Percentiles rank a stretch among this genome's conserved stretches.
These are phyloP conservation scores for Hirschfeldia incana DNA, from an alignment of 345 rosid species.

Conservation along the genomic window DNA sequence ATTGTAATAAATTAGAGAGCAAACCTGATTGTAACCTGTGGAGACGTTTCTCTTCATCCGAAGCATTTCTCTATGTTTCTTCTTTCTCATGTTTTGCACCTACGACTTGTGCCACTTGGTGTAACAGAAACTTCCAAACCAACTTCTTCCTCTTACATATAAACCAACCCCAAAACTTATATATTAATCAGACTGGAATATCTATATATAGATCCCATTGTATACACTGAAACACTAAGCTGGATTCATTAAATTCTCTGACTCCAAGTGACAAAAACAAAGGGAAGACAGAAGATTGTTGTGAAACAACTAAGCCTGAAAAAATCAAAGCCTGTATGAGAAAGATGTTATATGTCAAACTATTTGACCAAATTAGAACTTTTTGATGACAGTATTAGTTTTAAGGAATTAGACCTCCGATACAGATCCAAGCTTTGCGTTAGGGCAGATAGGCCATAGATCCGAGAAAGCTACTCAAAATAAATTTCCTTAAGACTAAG, in stretches of 20 bases:
- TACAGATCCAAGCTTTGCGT: background rate
- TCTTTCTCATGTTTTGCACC: conserved; percentile 87
- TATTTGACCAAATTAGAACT: background rate
- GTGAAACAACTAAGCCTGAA: background rate
- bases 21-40: too few relatives aligned
- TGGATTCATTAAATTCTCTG: background rate
- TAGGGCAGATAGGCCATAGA: background rate
- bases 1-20: too few relatives aligned
- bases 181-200: background rate
- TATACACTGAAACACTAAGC: background rate
- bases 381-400: background rate
- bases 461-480: background rate
- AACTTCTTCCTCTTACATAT: conserved; percentile 8
- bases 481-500: too few relatives aligned
- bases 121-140: conserved; percentile 58
- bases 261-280: background rate
- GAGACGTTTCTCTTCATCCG: conserved; percentile 84
- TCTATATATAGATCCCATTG: background rate
- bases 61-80: conserved; percentile 95
- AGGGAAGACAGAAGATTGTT: too few relatives aligned
- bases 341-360: background rate
- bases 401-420: background rate
- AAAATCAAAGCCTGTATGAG: background rate
- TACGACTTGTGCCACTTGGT: conserved; percentile 84
- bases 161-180: background rate